phyloP scores from a whole-genome alignment of 106 monocot genomes.

The Dioscorea dumetorum region DNA sequence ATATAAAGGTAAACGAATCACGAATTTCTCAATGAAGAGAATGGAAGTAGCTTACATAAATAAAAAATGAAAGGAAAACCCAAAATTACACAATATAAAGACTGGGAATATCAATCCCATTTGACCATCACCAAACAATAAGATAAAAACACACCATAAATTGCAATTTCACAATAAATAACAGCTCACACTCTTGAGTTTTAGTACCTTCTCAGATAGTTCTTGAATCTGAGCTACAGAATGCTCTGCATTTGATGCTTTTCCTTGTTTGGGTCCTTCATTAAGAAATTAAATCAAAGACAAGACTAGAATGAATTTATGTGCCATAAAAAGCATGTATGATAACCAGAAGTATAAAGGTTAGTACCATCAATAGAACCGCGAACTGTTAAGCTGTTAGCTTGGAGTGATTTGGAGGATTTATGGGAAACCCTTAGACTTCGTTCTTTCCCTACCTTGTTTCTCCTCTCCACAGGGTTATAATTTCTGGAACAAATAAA shows the following conservation, averaged over 20 bases:
- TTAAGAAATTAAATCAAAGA: not conserved
- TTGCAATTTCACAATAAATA: not conserved
- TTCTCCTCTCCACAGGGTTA: constrained; percentile 85
- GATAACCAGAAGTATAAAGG: constrained; percentile 21
- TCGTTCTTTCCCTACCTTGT: constrained; percentile 71
- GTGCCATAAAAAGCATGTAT: not conserved
- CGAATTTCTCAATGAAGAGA: too few species aligned
- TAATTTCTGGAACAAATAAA: constrained; percentile 53
- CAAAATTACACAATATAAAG: too few species aligned
- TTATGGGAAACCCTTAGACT: constrained; percentile 24
- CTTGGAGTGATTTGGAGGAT: constrained; percentile 56
- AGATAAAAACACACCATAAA: too few species aligned
- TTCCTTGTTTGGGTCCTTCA: constrained; percentile 41
- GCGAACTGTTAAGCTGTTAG: constrained; percentile 31
- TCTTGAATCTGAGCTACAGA: constrained; percentile 29
- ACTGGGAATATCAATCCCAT: too few species aligned
- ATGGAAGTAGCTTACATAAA: too few species aligned
- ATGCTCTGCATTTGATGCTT: constrained; percentile 13
- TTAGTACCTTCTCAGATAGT: constrained; percentile 50
- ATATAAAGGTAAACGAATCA: not conserved
- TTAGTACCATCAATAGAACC: constrained; percentile 33
- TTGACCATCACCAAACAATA: too few species aligned
- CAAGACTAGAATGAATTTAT: not conserved
- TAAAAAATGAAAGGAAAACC: too few species aligned
- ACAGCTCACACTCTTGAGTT: not conserved